Evolutionary conservation across 2,329 filamentous ascomycete genomes (phyloP).

Genomic region (Verticillium nubilum): DNA sequence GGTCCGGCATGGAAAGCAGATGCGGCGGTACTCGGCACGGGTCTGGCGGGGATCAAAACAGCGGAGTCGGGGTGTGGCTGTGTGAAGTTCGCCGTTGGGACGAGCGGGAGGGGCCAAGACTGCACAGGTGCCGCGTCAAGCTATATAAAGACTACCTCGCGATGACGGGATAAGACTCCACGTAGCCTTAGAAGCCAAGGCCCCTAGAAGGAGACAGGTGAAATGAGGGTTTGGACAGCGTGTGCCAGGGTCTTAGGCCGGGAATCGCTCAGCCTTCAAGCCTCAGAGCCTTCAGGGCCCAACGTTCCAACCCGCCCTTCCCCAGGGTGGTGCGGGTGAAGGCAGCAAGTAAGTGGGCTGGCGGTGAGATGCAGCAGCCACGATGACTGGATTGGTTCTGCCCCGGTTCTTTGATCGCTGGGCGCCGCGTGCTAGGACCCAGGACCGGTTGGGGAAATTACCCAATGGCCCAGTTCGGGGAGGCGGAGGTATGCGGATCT

Average conservation of each 20-base stretch:
- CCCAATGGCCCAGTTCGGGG: background rate
- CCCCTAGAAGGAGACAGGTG: background rate
- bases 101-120: background rate
- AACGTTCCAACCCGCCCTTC: background rate
- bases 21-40: background rate
- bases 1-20: background rate
- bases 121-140: background rate
- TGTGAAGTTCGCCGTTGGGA: background rate
- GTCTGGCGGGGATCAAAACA: background rate
- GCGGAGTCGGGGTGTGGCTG: background rate
- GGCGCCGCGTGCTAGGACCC: background rate
- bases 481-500: background rate
- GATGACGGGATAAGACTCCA: background rate
- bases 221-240: background rate
- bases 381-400: background rate
- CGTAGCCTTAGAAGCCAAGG: background rate
- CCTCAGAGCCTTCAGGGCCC: background rate
- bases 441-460: background rate
- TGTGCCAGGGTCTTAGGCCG: background rate
- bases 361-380: background rate
- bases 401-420: background rate
- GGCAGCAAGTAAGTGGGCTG: background rate
- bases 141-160: background rate
- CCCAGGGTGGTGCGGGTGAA: background rate
- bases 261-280: background rate